Conservation (phyloP, 2,329 filamentous ascomycete species). For the Arthrinium puccinioides region DNA sequence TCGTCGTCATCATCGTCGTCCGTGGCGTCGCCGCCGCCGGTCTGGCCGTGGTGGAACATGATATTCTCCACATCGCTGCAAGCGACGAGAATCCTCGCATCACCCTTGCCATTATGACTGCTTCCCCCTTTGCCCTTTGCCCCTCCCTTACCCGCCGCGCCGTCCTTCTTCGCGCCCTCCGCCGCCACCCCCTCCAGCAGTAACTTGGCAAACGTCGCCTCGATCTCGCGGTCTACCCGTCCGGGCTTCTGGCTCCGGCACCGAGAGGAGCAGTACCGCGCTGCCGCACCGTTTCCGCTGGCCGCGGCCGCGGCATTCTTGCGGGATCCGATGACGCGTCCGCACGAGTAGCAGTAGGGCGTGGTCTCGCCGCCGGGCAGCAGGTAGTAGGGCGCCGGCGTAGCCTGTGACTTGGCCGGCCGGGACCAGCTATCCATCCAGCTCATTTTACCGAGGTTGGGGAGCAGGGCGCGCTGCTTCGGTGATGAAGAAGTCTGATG, state of each 20-base stretch:
- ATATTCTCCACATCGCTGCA: conserved; percentile 41
- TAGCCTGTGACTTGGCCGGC: conserved; percentile 29
- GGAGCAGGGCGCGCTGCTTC: too few relatives aligned
- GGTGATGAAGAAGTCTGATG: too few relatives aligned
- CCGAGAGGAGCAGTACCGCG: conserved; percentile 51
- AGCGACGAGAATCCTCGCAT: conserved; percentile 39
- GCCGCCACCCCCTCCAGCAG: conserved; percentile 14
- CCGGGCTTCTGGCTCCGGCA: conserved; percentile 45
- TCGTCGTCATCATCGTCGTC: conserved; percentile 3
- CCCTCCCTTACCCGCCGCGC: background rate
- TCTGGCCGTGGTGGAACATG: conserved; percentile 42
- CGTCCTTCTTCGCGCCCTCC: conserved; percentile 2
- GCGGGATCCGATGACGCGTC: conserved; percentile 41
- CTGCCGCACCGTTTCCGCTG: conserved; percentile 7
- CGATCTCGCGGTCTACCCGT: conserved; percentile 42
- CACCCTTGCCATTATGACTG: conserved; percentile 35
- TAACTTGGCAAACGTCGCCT: conserved; percentile 36
- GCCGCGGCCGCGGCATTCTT: conserved; percentile 18
- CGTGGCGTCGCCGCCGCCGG: conserved; percentile 4
- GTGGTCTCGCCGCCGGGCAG: conserved; percentile 35
- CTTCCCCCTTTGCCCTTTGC: conserved; percentile 19
- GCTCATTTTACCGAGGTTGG: conserved; percentile 22
- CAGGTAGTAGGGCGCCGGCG: conserved; percentile 48
- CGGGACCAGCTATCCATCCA: conserved; percentile 36
- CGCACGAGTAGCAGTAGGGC: conserved; percentile 50